Base-by-base conservation (phyloP, 2,329 filamentous ascomycete genomes). In the Alternaria ventricosa region DNA sequence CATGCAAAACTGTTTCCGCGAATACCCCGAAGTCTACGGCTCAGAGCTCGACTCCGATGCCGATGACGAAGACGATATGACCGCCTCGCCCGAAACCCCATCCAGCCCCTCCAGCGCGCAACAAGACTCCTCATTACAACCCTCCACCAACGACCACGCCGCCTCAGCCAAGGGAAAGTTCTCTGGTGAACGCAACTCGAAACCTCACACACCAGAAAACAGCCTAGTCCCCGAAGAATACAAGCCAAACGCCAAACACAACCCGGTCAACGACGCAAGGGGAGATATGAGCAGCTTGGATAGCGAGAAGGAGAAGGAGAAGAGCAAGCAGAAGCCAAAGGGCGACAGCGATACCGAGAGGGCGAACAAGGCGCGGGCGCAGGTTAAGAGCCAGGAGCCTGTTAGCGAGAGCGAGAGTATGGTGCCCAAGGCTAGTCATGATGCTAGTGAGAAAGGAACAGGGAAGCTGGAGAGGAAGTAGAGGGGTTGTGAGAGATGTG, bases 1-100 rank as follows among this genome's bases (percentile, higher is more conserved):
- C 74, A 99, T 99, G 96, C 96, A 98, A 84, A 91, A 95, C 75
- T 99, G 96, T 85, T 99, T 99, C 87, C 89, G 94, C 72, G 84
- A 90, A 79, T 92, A 97, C 80, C 96, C 96, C 20, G 96, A 98
- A 46, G 87, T 97, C 64, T 99, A 99, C 81, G 94, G 94, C 64
- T 87, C 91, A 46, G 95, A 98, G 79, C 85, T 97, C 18, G 90
- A 92, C 33, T 91, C 94, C 51, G 94, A 96, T 55, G 88, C 89
- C 47, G 89, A 90, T n/a, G 88, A 89, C 33, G 89, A 90, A 20
- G 87, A 89, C 49, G 83, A 83, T 71, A 60, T 80, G 72, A 63
- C 64, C 30, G 57, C 61, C 22, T 27, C 64, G 3, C 33, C 60
- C 22, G 63, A 67, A 25, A 58, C 61, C n/a, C 33, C 55, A 5